These are phyloP conservation scores for Pyricularia grisea DNA, from an alignment of 2,329 filamentous ascomycete genomes.

Conservation along the genomic window DNA sequence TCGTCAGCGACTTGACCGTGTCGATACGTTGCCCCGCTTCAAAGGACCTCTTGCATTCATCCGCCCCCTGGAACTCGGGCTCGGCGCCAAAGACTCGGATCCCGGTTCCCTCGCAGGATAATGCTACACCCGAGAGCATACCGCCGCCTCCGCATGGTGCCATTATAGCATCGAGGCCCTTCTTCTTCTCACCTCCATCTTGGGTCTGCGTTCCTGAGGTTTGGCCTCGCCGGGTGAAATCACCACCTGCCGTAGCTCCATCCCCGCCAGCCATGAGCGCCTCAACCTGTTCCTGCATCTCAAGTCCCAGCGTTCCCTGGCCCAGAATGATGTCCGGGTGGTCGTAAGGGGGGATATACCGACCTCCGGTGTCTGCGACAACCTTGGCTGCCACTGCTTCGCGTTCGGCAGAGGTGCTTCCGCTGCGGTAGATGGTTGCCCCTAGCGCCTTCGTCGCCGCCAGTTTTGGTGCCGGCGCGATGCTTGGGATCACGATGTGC, in stretches of 20 bases:
- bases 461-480: slow-evolving; percentile 78
- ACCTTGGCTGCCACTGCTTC: slow-evolving; percentile 68
- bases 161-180: slow-evolving; percentile 60
- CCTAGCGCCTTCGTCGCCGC: slow-evolving; percentile 72
- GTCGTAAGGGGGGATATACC: slow-evolving; percentile 83
- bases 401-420: slow-evolving; percentile 69
- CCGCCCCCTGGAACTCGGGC: slow-evolving; percentile 71
- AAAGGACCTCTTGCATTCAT: slow-evolving; percentile 70
- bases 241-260: slow-evolving; percentile 13
- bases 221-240: slow-evolving; percentile 5
- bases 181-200: slow-evolving; percentile 4
- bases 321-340: slow-evolving; percentile 87
- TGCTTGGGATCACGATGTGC: slow-evolving; percentile 87
- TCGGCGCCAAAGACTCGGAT: slow-evolving; percentile 81
- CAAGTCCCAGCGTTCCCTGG: slow-evolving; percentile 81
- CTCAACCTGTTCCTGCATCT: slow-evolving; percentile 66
- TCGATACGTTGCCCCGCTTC: slow-evolving; percentile 54
- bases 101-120: slow-evolving; percentile 61
- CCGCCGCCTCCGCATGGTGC: slow-evolving; percentile 83
- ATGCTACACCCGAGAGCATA: slow-evolving; percentile 74
- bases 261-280: slow-evolving; percentile 32
- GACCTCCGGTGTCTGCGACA: slow-evolving; percentile 61
- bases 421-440: slow-evolving; percentile 70
- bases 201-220: slow-evolving; percentile 7
- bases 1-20: slow-evolving; percentile 64